phyloP scores from a whole-genome alignment of 768 basidiomycete species.

The Tylopilus plumbeoviolaceoides region DNA sequence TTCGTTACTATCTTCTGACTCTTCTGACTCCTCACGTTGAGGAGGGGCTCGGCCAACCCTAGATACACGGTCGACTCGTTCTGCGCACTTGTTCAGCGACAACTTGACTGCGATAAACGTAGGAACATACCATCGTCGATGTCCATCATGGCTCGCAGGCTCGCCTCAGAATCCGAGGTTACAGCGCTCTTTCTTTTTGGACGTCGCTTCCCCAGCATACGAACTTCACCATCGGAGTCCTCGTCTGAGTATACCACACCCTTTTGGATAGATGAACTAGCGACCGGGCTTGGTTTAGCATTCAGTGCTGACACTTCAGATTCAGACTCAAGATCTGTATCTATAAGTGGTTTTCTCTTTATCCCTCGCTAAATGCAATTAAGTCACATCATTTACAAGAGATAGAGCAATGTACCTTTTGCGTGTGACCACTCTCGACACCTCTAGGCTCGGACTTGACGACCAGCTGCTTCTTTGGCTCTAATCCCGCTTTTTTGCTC shows the following conservation, averaged over 20 bases:
- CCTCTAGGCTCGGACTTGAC: neutral
- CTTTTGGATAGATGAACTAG: conserved; percentile 36
- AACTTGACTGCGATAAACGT: conserved; percentile 11
- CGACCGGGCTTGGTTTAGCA: conserved; percentile 7
- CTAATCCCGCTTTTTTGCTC: neutral
- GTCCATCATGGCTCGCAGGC: conserved; percentile 66
- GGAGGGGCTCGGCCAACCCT: conserved; percentile 16
- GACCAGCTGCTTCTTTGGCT: neutral
- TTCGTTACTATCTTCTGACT: conserved; percentile 25
- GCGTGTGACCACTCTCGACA: neutral
- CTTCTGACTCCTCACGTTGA: conserved; percentile 23
- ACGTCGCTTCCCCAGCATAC: conserved; percentile 22
- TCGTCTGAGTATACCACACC: conserved; percentile 49
- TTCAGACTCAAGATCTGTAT: conserved; percentile 26
- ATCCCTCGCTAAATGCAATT: conserved; percentile 32
- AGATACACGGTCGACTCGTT: conserved; percentile 23
- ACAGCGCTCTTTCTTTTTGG: conserved; percentile 32
- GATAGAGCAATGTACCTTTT: conserved; percentile 5
- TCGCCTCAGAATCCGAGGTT: conserved; percentile 43
- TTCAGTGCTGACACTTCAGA: conserved; percentile 4
- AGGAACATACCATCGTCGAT: conserved; percentile 62
- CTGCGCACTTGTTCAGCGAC: conserved; percentile 12
- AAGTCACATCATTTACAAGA: neutral
- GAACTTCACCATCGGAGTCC: conserved; percentile 48
- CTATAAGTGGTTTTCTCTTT: conserved; percentile 43